Evolutionary conservation across 768 basidiomycete genomes (phyloP), one percentile per base, ranked within the genome.

Genomic region (Tylopilus vinaceipallidus): DNA sequence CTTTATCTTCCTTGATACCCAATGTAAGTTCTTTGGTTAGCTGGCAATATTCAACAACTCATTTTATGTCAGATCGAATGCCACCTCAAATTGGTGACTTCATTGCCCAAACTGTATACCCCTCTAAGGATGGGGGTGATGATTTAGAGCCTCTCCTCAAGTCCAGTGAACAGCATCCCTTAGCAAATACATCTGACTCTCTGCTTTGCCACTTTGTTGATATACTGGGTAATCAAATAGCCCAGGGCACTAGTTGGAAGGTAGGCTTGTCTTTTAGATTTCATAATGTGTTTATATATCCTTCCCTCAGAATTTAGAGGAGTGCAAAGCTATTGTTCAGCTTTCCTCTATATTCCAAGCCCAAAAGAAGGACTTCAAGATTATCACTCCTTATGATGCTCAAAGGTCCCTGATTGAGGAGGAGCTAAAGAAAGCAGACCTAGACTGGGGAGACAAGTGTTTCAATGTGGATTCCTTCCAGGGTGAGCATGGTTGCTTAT

Each of bases 391-490:
- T 0, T 92, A 92, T 71, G 86, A 87, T 59, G 80, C 73, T 1
- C 90, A 92, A 61, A 71, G 86, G 14, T 74, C 61, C 45, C 49
- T 57, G 12, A 77, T 92, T 59, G 87, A 91, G 64, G 58, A 63
- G 1, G 57, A 52, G 6, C 78, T 92, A 64, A 75, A 81, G 57
- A 35, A 41, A 0, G 68, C 64, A 12, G 69, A 67, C 0, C 60
- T 91, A 5, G 30, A 63, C 0, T 86, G 81, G 83, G 66, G 75
- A 33, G 78, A 89, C 61, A 90, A 75, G 47, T 79, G 80, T 24
- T 89, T 86, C 70, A 88, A 86, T 55, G 80, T 90, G 10, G 88
- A 90, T 62, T 80, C 83, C 4, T 90, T 89, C 60, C 88, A 88
- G 81, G 88, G 89, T 88, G 56, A 46, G 65, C 52, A 19, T 10